phyloP scores from a whole-genome alignment of 139 green algal species.

The Chlamydomonas sp. region DNA sequence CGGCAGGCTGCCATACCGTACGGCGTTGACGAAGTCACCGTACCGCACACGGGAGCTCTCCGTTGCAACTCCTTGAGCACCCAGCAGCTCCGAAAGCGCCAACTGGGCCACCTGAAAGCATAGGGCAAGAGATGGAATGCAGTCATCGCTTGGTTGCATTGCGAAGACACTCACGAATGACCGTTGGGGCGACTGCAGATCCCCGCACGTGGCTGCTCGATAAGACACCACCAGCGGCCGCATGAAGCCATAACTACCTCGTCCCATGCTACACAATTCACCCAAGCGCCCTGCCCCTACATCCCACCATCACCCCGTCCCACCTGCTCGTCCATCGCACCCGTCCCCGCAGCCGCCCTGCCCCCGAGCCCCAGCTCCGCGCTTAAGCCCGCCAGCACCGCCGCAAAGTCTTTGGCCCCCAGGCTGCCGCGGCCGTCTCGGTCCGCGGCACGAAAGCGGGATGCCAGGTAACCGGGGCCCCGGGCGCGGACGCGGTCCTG shows the following conservation, averaged over 20 bases:
- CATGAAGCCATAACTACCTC: too few relatives aligned
- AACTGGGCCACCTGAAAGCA: too few relatives aligned
- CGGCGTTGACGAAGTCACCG: slow-evolving; percentile 22
- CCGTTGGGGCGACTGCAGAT: too few relatives aligned
- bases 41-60: not conserved
- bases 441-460: slow-evolving; percentile 22
- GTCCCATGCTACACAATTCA: too few relatives aligned
- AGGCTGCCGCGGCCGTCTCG: not conserved
- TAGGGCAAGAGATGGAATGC: too few relatives aligned
- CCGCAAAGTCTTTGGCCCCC: not conserved
- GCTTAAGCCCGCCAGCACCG: slow-evolving; percentile 6
- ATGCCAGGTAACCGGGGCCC: slow-evolving; percentile 7
- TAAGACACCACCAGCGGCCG: too few relatives aligned
- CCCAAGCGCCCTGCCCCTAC: not conserved
- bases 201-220: too few relatives aligned
- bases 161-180: too few relatives aligned
- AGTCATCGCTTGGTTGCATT: too few relatives aligned
- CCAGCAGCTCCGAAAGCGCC: too few relatives aligned
- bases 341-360: not conserved
- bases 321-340: slow-evolving; percentile 21
- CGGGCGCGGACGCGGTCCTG: slow-evolving; percentile 6
- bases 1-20: slow-evolving; percentile 10
- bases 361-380: not conserved
- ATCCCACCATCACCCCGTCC: not conserved
- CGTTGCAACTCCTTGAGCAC: too few relatives aligned